phyloP scores from a whole-genome alignment of 2,329 filamentous ascomycete species.

The Coniochaeta sp. region DNA sequence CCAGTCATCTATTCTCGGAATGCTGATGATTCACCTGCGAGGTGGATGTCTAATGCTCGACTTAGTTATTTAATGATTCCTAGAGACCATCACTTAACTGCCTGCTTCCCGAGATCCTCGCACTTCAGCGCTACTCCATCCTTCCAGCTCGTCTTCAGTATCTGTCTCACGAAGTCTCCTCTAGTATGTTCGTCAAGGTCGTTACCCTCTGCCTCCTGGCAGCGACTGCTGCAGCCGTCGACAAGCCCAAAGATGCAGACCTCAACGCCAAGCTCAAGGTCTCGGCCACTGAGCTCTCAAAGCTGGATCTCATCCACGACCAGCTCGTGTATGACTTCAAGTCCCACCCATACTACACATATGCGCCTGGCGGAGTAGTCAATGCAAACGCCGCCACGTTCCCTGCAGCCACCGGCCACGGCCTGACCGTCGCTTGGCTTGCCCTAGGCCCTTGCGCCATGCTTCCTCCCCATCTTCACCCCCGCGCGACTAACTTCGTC shows the following conservation, averaged over 20 bases:
- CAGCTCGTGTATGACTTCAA: conserved; percentile 44
- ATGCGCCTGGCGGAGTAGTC: conserved; percentile 36
- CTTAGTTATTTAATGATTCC: too few species aligned
- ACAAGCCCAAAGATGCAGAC: neutral
- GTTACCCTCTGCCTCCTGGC: neutral
- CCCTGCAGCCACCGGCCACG: conserved; percentile 35
- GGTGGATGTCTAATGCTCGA: too few species aligned
- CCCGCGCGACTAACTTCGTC: conserved; percentile 40
- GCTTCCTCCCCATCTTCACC: conserved; percentile 42
- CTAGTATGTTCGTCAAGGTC: neutral
- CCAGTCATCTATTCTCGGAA: too few species aligned
- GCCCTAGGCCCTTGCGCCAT: conserved; percentile 43
- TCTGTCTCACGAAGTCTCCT: neutral
- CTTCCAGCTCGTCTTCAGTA: neutral
- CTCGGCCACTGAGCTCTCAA: neutral
- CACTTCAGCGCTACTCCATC: too few species aligned
- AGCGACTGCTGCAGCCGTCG: neutral
- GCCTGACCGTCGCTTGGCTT: conserved; percentile 37
- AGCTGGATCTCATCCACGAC: neutral
- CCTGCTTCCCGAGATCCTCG: too few species aligned
- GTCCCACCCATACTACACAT: conserved; percentile 29
- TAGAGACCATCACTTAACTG: too few species aligned
- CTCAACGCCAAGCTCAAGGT: neutral
- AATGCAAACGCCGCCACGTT: conserved; percentile 45
- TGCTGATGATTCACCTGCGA: too few species aligned